A percentile compares a stretch with the other conserved stretches of the same genome.
Evolutionary conservation across 169 alveolate species (phyloP).

Genomic region (Eimeria maxima): DNA sequence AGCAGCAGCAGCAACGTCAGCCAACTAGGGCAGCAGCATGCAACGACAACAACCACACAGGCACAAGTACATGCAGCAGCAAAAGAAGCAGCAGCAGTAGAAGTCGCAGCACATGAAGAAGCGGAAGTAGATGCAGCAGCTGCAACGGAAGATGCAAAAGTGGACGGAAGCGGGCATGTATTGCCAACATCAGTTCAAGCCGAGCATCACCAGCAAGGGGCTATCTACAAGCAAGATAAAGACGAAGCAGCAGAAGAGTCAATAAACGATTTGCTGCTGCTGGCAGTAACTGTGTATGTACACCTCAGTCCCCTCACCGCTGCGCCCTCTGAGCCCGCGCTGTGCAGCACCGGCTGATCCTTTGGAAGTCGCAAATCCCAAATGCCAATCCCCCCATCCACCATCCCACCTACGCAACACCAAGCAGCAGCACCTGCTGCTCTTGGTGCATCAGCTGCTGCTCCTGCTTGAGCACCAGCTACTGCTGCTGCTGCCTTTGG

Average conservation of each 20-base stretch:
- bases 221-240: not conserved
- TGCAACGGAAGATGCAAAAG: not conserved
- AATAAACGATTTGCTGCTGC: not conserved
- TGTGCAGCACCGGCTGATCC: conserved; percentile 88
- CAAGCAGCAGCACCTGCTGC: not conserved
- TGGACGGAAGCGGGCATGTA: too few species aligned
- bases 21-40: not conserved
- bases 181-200: too few species aligned
- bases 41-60: not conserved
- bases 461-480: too few species aligned
- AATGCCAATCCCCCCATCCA: conserved; percentile 93
- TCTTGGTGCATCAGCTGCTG: too few species aligned
- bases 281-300: not conserved
- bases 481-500: too few species aligned
- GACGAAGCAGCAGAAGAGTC: not conserved
- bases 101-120: too few species aligned
- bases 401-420: conserved; percentile 86
- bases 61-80: not conserved
- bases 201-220: not conserved
- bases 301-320: conserved; percentile 56
- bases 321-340: conserved; percentile 74
- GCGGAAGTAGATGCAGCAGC: too few species aligned
- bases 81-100: not conserved
- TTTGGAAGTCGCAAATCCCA: conserved; percentile 91
- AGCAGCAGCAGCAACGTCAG: conserved; percentile 3